phyloP scores from a whole-genome alignment of 2,329 filamentous ascomycete species.

The Sclerotinia glacialis region DNA sequence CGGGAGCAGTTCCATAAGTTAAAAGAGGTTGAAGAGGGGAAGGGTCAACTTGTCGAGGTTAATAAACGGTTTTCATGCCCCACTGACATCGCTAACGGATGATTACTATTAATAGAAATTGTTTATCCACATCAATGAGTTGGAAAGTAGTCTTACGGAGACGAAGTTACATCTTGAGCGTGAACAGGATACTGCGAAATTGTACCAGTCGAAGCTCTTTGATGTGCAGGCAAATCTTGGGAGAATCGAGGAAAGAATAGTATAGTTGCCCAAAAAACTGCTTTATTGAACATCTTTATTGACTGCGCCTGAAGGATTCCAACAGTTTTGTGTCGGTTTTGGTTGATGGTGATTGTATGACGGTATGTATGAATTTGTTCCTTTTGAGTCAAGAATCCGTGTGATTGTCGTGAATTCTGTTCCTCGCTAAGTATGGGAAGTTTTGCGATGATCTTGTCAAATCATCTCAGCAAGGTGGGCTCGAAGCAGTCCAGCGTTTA shows the following conservation, averaged over 20 bases:
- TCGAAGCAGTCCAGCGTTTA: background rate
- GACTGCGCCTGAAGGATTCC: background rate
- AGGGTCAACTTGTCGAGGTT: constrained; percentile 24
- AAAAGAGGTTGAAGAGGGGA: constrained; percentile 18
- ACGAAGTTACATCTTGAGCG: constrained; percentile 23
- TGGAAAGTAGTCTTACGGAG: constrained; percentile 17
- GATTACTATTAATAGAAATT: constrained; percentile 14
- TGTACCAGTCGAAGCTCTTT: constrained; percentile 18
- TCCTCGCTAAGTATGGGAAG: background rate
- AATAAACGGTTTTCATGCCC: background rate
- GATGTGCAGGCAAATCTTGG: constrained; percentile 10
- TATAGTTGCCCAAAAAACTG: background rate
- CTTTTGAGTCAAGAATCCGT: background rate
- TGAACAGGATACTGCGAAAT: constrained; percentile 22
- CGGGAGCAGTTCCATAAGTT: constrained; percentile 24
- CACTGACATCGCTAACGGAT: background rate
- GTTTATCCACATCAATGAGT: constrained; percentile 21
- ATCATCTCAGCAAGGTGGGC: background rate
- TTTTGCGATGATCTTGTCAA: constrained; percentile 13
- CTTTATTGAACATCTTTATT: background rate
- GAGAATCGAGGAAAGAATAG: background rate
- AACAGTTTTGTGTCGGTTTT: constrained; percentile 40
- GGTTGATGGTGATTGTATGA: constrained; percentile 44
- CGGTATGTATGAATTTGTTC: constrained; percentile 33
- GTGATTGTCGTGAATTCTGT: no score